Base-by-base conservation (phyloP, 768 basidiomycete genomes). In the Mycena floridula region DNA sequence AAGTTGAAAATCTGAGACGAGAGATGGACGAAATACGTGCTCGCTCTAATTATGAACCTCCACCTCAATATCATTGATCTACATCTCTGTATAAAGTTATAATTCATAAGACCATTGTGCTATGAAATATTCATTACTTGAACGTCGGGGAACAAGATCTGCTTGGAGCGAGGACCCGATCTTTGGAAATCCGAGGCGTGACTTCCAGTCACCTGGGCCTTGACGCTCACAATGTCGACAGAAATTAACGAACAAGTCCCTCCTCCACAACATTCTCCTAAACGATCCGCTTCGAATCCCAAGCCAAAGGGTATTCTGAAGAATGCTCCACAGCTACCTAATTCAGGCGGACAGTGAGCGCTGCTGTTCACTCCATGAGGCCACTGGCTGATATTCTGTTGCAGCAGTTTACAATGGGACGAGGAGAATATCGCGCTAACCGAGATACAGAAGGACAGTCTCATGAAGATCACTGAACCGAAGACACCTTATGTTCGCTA, bases 391-490 rank as follows among this genome's bases (percentile, higher is more conserved):
- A 40, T 25, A 44, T 40, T 40, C 30, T 35, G n/a, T 53, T 21
- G 22, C 43, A 73, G 76, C 52, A 93, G 83, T 54, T 59, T 96
- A 56, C 88, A 89, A 58, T 97, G 93, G 93, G 94, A 97, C 58
- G 93, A 97, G 57, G 89, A 81, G 60, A 97, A 96, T 59, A 73
- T 97, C 26, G 89, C 89, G 21, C 63, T 89, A 56, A 96, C 93
- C 1, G 93, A 97, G 65, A 82, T 91, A 52, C 81, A 87, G 73
- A 95, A 95, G 64, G 92, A 95, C 57, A 93, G 89, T 51, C 69
- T 92, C 59, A 97, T 96, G 93, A 97, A 96, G 79, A 97, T 97
- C 58, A 92, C 89, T 2, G 93, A 97, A 58, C 93, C 93, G 43
- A 97, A 97, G 76, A 97, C 93, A 8, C 93, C 93, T 2, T 97